Evolutionary conservation across 371 early-diverging fungal genomes (phyloP).

Genomic region (Mycotypha africana): DNA sequence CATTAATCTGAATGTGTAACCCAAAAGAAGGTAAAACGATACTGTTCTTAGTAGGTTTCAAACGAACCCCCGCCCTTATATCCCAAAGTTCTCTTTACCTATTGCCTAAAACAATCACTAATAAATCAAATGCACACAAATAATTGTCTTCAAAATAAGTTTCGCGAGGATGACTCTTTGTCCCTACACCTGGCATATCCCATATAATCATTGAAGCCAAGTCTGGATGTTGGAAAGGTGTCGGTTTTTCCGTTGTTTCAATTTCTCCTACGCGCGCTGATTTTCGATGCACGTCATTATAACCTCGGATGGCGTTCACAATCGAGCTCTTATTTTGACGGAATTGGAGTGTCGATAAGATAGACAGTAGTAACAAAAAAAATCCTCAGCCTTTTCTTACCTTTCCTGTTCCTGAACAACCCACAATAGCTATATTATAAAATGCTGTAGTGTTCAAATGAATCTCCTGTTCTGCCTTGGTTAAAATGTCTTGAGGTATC

Average conservation of each 20-base stretch:
- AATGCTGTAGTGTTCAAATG: conserved; percentile 30
- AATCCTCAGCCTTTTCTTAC: too few species aligned
- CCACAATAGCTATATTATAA: conserved; percentile 43
- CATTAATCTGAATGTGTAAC: conserved; percentile 21
- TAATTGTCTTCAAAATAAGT: conserved; percentile 47
- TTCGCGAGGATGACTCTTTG: conserved; percentile 29
- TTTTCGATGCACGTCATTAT: conserved; percentile 24
- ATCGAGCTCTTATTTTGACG: conserved; percentile 38
- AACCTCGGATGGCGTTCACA: conserved; percentile 42
- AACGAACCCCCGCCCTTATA: neutral
- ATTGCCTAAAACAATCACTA: conserved; percentile 42
- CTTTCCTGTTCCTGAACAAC: conserved; percentile 43
- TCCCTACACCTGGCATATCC: conserved; percentile 50
- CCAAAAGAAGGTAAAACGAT: too few species aligned
- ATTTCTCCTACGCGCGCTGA: conserved; percentile 38
- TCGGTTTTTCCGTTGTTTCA: conserved; percentile 31
- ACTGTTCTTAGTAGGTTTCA: too few species aligned
- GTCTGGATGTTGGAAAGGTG: conserved; percentile 40
- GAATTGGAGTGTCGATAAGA: too few species aligned
- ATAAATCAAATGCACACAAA: conserved; percentile 41
- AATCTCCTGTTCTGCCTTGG: conserved; percentile 24
- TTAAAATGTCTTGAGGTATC: conserved; percentile 21
- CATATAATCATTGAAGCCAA: conserved; percentile 35
- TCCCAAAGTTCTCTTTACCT: conserved; percentile 28
- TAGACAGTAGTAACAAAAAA: too few species aligned